A percentile compares a stretch with the other conserved stretches of the same genome.
These are phyloP conservation scores for Collybia mongolica DNA, from an alignment of 768 basidiomycete species.

Conservation along the genomic window DNA sequence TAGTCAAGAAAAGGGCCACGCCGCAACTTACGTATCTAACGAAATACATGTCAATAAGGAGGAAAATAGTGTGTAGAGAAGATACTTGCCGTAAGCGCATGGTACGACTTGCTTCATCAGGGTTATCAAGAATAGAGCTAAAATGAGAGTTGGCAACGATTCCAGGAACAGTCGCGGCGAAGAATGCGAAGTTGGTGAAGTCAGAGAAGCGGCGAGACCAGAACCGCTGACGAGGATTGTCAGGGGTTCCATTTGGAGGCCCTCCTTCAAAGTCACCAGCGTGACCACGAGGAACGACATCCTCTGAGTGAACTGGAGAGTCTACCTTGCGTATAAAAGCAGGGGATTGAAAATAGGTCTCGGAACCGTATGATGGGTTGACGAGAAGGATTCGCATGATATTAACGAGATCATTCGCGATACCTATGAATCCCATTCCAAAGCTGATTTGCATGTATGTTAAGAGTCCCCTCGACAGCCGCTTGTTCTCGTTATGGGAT, in stretches of 20 bases:
- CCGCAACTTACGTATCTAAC: slow-evolving; percentile 23
- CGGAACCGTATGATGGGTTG: slow-evolving; percentile 35
- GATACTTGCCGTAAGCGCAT: slow-evolving; percentile 18
- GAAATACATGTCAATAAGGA: not conserved
- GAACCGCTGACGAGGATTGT: slow-evolving; percentile 25
- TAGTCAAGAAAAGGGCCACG: slow-evolving; percentile 15
- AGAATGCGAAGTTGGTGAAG: slow-evolving; percentile 22
- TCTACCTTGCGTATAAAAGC: slow-evolving; percentile 21
- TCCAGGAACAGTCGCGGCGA: slow-evolving; percentile 28
- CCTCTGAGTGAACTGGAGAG: not conserved
- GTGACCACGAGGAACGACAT: not conserved
- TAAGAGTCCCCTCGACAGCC: slow-evolving; percentile 7
- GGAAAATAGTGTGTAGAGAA: slow-evolving; percentile 5
- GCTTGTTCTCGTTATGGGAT: slow-evolving; percentile 2
- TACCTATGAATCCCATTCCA: slow-evolving; percentile 30
- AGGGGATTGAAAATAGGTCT: slow-evolving; percentile 24
- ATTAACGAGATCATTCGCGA: slow-evolving; percentile 31
- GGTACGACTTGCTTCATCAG: slow-evolving; percentile 16
- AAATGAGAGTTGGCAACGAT: slow-evolving; percentile 26
- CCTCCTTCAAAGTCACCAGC: slow-evolving; percentile 11
- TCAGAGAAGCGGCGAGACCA: slow-evolving; percentile 27
- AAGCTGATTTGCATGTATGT: slow-evolving; percentile 26
- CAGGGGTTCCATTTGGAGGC: slow-evolving; percentile 26
- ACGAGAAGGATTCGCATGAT: slow-evolving; percentile 36
- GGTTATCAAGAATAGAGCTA: slow-evolving; percentile 13